phyloP scores from a whole-genome alignment of 1,139 yeast genomes.

The Debaryomyces sp. region DNA sequence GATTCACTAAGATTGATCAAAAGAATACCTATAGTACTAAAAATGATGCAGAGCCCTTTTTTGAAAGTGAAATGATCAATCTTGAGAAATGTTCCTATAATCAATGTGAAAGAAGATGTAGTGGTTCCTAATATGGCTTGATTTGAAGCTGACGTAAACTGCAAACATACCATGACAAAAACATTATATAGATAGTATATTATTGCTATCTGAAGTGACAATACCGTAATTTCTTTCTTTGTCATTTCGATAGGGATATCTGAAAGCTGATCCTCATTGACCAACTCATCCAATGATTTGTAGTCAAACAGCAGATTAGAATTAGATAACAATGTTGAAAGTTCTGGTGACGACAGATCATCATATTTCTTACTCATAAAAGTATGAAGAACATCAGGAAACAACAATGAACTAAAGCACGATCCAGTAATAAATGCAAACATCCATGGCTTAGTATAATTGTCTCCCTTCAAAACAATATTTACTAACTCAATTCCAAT shows the following conservation, averaged over 20 bases:
- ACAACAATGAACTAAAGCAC: constrained; percentile 45
- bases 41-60: constrained; percentile 21
- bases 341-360: neutral
- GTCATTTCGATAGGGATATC: constrained; percentile 23
- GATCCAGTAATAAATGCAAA: constrained; percentile 51
- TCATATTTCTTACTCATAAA: neutral
- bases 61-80: constrained; percentile 47
- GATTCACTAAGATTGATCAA: neutral
- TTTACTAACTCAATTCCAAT: constrained; percentile 46
- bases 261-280: neutral
- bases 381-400: constrained; percentile 34
- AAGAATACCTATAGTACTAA: neutral
- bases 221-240: constrained; percentile 28
- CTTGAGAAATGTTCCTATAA: constrained; percentile 41
- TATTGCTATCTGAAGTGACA: constrained; percentile 43
- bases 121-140: constrained; percentile 55
- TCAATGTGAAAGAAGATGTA: constrained; percentile 52
- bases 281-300: neutral
- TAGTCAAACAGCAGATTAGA: neutral
- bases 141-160: constrained; percentile 56
- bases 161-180: constrained; percentile 42
- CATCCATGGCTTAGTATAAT: constrained; percentile 51
- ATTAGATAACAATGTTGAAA: neutral
- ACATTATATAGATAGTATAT: constrained; percentile 48
- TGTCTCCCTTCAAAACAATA: constrained; percentile 48